These are phyloP conservation scores for Escallonia rubra DNA, from an alignment of 129 eudicot species.

Conservation along the genomic window DNA sequence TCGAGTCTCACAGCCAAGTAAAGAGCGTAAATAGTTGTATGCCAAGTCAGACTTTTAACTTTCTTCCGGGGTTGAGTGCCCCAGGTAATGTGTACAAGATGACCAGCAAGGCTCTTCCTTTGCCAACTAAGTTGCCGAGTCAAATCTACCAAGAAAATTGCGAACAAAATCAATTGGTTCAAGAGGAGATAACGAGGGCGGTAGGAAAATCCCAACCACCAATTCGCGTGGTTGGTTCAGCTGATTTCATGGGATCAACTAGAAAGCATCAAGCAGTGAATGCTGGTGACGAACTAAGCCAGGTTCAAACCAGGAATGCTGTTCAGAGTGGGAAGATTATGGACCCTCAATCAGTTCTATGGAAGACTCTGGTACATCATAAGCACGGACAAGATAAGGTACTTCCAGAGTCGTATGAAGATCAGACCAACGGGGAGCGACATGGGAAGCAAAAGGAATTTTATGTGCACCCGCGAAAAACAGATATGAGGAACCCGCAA, in stretches of 20 bases:
- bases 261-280: conserved; percentile 14
- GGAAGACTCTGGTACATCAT: conserved; percentile 6
- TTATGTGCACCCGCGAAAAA: conserved; percentile 9
- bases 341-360: neutral
- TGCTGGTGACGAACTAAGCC: conserved; percentile 3
- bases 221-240: conserved; percentile 20
- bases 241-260: conserved; percentile 3
- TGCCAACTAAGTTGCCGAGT: conserved; percentile 16
- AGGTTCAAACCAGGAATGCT: neutral
- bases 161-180: conserved; percentile 10
- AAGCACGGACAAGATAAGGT: neutral
- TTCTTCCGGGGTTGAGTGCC: conserved; percentile 4
- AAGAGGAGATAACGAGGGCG: conserved; percentile 10
- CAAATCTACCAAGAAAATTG: conserved; percentile 2
- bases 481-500: conserved; percentile 6
- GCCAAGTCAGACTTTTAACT: conserved; percentile 8
- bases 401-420: conserved; percentile 2
- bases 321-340: neutral
- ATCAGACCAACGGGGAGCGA: conserved; percentile 6
- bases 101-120: neutral
- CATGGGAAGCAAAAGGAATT: conserved; percentile 18
- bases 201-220: conserved; percentile 11
- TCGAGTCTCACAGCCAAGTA: conserved; percentile 10
- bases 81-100: conserved; percentile 15
- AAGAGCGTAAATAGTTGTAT: conserved; percentile 7